Percentiles rank a stretch among this genome's conserved stretches.
phyloP scores from a whole-genome alignment of 2,329 filamentous ascomycete species.

The Venturia carpophila region DNA sequence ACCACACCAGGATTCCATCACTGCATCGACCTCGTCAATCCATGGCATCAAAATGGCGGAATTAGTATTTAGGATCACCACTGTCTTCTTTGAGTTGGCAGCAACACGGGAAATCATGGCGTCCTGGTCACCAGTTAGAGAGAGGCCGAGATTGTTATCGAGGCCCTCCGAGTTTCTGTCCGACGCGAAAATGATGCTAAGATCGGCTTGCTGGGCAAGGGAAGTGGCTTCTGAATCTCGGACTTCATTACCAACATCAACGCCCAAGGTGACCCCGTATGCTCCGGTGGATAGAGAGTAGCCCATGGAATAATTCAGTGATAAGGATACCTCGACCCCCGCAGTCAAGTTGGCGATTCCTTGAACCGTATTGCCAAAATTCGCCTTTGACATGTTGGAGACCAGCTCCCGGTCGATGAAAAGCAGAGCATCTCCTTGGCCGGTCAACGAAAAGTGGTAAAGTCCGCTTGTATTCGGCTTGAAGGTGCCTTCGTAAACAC shows the following conservation, averaged over 20 bases:
- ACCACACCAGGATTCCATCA: conserved; percentile 28
- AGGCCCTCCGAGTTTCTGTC: conserved; percentile 57
- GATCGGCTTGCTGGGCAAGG: conserved; percentile 57
- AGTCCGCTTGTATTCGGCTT: neutral
- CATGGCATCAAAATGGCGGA: conserved; percentile 67
- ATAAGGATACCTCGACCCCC: neutral
- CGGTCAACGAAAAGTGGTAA: neutral
- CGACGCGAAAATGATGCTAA: conserved; percentile 66
- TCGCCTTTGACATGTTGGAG: neutral
- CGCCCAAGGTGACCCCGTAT: neutral
- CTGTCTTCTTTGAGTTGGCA: conserved; percentile 53
- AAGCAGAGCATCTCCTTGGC: neutral
- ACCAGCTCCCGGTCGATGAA: neutral
- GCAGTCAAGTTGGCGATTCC: neutral
- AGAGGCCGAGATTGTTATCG: conserved; percentile 66
- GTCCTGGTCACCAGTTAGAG: conserved; percentile 49
- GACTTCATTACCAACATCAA: neutral
- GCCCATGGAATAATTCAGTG: neutral
- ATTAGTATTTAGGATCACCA: conserved; percentile 61
- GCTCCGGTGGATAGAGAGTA: neutral
- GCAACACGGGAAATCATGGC: conserved; percentile 59
- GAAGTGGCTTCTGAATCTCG: conserved; percentile 49
- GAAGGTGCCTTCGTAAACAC: neutral
- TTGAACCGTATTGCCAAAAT: neutral
- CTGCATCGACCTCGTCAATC: conserved; percentile 48